A percentile compares a stretch with the other conserved stretches of the same genome.
These are phyloP conservation scores for Paramecium sonneborni DNA, from an alignment of 73 alveolate genomes.

Conservation along the genomic window DNA sequence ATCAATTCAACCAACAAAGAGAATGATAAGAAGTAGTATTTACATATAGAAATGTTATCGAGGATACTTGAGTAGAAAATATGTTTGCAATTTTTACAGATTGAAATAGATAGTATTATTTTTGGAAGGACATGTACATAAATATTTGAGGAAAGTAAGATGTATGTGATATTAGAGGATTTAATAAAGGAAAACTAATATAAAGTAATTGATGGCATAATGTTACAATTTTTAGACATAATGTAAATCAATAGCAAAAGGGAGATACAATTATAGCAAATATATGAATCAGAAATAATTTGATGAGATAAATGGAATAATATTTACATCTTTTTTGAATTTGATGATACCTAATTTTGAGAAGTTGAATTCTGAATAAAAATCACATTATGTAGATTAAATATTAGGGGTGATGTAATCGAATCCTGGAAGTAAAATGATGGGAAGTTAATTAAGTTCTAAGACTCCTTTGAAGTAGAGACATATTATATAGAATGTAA, in stretches of 20 bases:
- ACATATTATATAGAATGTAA: neutral
- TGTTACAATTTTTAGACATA: constrained; percentile 22
- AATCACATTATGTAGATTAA: neutral
- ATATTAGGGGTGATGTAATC: neutral
- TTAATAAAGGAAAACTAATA: neutral
- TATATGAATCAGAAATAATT: neutral
- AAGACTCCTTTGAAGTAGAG: constrained; percentile 29
- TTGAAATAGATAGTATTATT: neutral
- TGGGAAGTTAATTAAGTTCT: neutral
- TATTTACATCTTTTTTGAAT: neutral
- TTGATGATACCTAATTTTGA: constrained; percentile 38
- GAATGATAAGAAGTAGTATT: neutral
- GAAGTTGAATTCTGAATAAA: neutral
- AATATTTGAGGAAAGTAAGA: constrained; percentile 34
- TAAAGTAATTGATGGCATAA: constrained; percentile 35
- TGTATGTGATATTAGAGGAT: constrained; percentile 6
- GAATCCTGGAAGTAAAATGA: neutral
- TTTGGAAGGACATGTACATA: constrained; percentile 22
- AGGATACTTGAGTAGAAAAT: constrained; percentile 44
- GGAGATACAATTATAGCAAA: neutral
- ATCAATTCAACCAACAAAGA: neutral
- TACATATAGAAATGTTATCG: neutral
- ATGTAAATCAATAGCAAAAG: constrained; percentile 5
- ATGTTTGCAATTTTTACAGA: neutral
- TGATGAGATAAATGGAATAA: constrained; percentile 42